Evolutionary conservation across 257 asterid species (phyloP).

Genomic region (Apocynum venetum): DNA sequence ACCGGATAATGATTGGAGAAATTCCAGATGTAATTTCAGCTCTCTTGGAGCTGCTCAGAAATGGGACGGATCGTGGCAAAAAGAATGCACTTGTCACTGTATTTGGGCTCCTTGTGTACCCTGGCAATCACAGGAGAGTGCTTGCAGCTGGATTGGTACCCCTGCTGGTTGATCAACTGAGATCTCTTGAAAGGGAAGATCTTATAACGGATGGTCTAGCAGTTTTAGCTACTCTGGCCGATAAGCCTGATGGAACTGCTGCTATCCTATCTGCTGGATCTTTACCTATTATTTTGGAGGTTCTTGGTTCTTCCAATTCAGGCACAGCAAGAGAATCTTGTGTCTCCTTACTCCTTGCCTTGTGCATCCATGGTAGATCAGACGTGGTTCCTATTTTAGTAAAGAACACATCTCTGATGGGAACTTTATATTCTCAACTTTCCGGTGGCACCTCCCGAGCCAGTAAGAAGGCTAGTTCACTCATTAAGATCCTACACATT

Average conservation of each 20-base stretch:
- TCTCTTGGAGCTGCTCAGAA: constrained; percentile 37
- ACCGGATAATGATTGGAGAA: constrained; percentile 47
- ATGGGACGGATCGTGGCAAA: constrained; percentile 44
- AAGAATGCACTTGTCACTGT: constrained; percentile 58
- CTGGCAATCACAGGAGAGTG: constrained; percentile 54
- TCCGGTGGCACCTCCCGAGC: constrained; percentile 47
- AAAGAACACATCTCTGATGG: constrained; percentile 59
- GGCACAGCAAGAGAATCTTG: constrained; percentile 47
- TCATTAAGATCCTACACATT: constrained; percentile 60
- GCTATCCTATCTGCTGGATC: constrained; percentile 45
- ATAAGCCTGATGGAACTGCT: constrained; percentile 56
- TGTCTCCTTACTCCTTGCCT: constrained; percentile 51
- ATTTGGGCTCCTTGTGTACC: constrained; percentile 50
- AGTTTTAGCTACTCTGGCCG: constrained; percentile 50
- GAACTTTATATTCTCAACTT: constrained; percentile 48
- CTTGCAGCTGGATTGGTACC: constrained; percentile 55
- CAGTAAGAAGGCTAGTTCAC: constrained; percentile 63
- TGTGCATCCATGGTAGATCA: constrained; percentile 52
- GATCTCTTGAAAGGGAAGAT: constrained; percentile 45
- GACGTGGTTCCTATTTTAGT: constrained; percentile 73
- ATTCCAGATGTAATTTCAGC: constrained; percentile 45
- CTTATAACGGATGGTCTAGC: constrained; percentile 54
- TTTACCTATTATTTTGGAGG: constrained; percentile 38
- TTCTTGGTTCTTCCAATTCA: constrained; percentile 40
- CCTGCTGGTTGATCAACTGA: constrained; percentile 36